A percentile compares a stretch with the other conserved stretches of the same genome.
phyloP scores from a whole-genome alignment of 768 basidiomycete species.

The Auricularia cornea region DNA sequence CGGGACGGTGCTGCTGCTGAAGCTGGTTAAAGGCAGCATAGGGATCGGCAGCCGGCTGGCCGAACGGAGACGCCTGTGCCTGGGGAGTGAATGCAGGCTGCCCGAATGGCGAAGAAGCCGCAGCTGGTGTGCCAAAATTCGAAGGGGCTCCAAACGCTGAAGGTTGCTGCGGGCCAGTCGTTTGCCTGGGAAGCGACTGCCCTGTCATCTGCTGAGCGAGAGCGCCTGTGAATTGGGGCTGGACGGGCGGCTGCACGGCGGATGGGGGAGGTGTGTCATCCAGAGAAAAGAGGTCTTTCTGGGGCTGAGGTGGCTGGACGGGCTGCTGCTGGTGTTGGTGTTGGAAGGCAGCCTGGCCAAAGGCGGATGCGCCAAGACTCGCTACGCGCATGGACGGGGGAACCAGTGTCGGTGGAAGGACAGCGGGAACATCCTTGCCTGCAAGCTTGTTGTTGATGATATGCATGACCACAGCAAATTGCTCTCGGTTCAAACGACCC shows the following conservation, averaged over 20 bases:
- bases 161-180: background rate
- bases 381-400: slow-evolving; percentile 70
- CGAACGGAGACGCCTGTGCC: slow-evolving; percentile 42
- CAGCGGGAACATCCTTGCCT: slow-evolving; percentile 65
- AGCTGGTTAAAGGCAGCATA: background rate
- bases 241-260: slow-evolving; percentile 7
- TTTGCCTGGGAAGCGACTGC: background rate
- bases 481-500: slow-evolving; percentile 78
- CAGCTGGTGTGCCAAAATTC: background rate
- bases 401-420: slow-evolving; percentile 64
- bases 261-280: slow-evolving; percentile 29
- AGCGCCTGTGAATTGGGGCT: slow-evolving; percentile 1
- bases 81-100: slow-evolving; percentile 11
- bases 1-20: background rate
- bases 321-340: slow-evolving; percentile 35
- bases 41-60: slow-evolving; percentile 23
- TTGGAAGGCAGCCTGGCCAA: slow-evolving; percentile 11
- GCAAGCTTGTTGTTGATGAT: slow-evolving; percentile 80
- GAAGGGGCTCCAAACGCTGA: background rate
- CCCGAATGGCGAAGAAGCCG: background rate
- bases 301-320: slow-evolving; percentile 15
- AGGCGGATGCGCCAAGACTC: background rate
- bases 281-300: slow-evolving; percentile 32
- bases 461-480: slow-evolving; percentile 93
- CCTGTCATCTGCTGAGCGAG: slow-evolving; percentile 1